Base-by-base conservation (phyloP, 352 stramenopile genomes). In the Phytophthora pini region DNA sequence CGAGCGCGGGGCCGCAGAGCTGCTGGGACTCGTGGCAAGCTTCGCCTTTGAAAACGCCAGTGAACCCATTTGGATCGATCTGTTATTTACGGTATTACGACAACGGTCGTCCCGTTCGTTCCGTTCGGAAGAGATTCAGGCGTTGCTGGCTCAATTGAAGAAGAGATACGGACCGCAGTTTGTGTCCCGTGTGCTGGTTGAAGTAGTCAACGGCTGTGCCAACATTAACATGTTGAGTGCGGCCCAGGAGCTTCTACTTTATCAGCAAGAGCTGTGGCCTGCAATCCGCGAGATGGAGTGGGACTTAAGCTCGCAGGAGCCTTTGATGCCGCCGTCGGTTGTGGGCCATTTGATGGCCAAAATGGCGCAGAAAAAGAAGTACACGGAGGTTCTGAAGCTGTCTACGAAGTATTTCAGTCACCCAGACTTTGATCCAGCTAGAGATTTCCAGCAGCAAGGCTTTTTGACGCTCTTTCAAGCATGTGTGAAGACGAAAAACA, bases 71-170 rank as follows among this genome's bases (percentile, higher is more conserved):
- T 93, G 84, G 84, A 85, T 61, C 5, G 84, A 93, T 56, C 32
- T 93, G 63, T 69, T 93, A 15, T 93, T 92, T 77, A 84, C 84
- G 67, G 53, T 90, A 29, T 49, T 93, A 71, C 80, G 82, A 0
- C 76, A 84, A 58, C 73, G 69, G 7, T 72, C 76, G 26, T 56
- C 62, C 3, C 56, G 54, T 47, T 32, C 71, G 13, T 74, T 72
- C 24, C 59, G 58, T 26, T 55, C 68, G 44, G 53, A 63, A 32
- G 80, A 87, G 26, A 61, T 77, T 26, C 26, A 72, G 5, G 49
- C 63, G 50, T 48, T 91, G 15, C 49, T 93, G 34, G 51, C 61
- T 13, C 48, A 62, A 3, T 65, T 93, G 34, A 51, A 61, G 6
- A 58, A 38, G 7, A 58, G 59, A 43, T 87, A 73, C 68, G 79